Evolutionary conservation across 2,329 filamentous ascomycete genomes (phyloP).

Genomic region (Fusarium equiseti): DNA sequence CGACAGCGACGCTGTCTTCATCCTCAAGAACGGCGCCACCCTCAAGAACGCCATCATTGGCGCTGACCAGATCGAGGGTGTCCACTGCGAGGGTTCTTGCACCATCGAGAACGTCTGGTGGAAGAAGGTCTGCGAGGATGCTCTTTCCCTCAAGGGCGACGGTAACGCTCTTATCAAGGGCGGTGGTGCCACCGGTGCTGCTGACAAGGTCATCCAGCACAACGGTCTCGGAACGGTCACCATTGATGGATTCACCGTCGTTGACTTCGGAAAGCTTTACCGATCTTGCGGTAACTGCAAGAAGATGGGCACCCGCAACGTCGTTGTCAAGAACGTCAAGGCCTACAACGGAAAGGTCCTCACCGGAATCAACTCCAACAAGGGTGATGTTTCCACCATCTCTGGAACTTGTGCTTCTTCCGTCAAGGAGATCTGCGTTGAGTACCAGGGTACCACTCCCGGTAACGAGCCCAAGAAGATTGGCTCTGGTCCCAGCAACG

Average conservation of each 20-base stretch:
- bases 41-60: constrained; percentile 44
- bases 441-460: constrained; percentile 42
- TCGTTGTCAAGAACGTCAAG: constrained; percentile 43
- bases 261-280: constrained; percentile 46
- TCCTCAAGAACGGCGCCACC: constrained; percentile 42
- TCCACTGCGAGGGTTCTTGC: constrained; percentile 43
- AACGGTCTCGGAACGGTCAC: constrained; percentile 44
- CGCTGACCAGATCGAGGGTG: constrained; percentile 40
- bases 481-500: constrained; percentile 34
- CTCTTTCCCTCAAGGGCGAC: constrained; percentile 39
- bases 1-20: constrained; percentile 38
- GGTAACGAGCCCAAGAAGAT: constrained; percentile 46
- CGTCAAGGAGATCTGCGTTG: constrained; percentile 43
- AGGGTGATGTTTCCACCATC: constrained; percentile 39
- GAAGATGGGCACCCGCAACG: constrained; percentile 45
- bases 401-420: constrained; percentile 36
- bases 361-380: constrained; percentile 47
- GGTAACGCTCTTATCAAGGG: constrained; percentile 40
- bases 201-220: constrained; percentile 45
- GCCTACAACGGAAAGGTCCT: constrained; percentile 44
- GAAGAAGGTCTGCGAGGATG: constrained; percentile 44
- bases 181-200: constrained; percentile 41
- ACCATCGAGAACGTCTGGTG: constrained; percentile 45
- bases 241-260: constrained; percentile 43
- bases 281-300: constrained; percentile 46